Base-by-base conservation (phyloP, 352 stramenopile species). In the Globisporangium iwayamae region DNA sequence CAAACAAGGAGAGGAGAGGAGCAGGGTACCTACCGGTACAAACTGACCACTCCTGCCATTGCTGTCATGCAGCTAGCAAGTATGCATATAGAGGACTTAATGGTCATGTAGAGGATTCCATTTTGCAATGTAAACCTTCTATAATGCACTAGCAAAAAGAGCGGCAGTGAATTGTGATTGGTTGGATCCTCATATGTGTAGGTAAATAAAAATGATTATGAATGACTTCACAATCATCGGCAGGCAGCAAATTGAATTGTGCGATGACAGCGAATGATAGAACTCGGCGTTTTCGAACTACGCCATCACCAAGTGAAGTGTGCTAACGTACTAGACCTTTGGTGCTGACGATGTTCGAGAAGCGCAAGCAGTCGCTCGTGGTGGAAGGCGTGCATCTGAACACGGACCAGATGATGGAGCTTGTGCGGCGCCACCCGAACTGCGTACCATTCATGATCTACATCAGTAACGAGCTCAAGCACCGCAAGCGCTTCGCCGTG, bases 391-490 rank as follows among this genome's bases (percentile, higher is more conserved):
- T 96, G 41, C 87, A 96, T 59, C 56, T 96, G 56, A 93, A 94
- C 70, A 93, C 78, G 57, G 83, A 93, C 54, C 80, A 93, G 56
- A 80, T 96, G 71, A 63, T 88, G 48, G 76, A 86, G 56, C 76
- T 96, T 16, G 84, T 96, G 25, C 83, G 86, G 22, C 78, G 78
- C 20, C 87, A 96, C 59, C 87, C 87, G 18, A 94, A 85, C 48
- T 94, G 85, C 63, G 83, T 96, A 46, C 87, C 87, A 34, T 96
- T 96, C 56, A 69, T 96, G 57, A 93, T 96, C 66, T 93, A 96
- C 75, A 96, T 96, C 60, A 94, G 84, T 36, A 94, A 96, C 50
- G 87, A 96, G 66, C 79, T 88, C 62, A 93, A 94, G 72, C 87
- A 96, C 68, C 85, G 87, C 62, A 85, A 96, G 48, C 78, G 86